Evolutionary conservation across 2,329 filamentous ascomycete species (phyloP).

Genomic region (Intubia oerlemansii): DNA sequence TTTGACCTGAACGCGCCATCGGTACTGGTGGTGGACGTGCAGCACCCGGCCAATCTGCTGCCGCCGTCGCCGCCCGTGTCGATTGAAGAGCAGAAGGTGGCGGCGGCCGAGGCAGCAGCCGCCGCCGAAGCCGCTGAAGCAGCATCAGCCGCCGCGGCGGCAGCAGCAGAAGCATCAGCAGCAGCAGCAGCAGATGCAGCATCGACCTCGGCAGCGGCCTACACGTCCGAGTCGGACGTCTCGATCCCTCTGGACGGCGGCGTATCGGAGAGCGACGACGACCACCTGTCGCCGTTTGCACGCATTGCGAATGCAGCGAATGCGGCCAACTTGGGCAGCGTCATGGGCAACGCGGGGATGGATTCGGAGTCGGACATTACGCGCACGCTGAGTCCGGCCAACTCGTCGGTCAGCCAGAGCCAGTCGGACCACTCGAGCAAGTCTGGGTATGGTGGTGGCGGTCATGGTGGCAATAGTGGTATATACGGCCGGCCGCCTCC

Average conservation of each 20-base stretch:
- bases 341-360: too few species aligned
- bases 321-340: slow-evolving; percentile 18
- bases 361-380: slow-evolving; percentile 40
- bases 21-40: slow-evolving; percentile 65
- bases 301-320: slow-evolving; percentile 51
- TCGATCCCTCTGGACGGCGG: slow-evolving; percentile 34
- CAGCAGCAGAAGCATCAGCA: too few species aligned
- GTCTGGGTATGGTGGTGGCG: too few species aligned
- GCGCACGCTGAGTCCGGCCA: slow-evolving; percentile 44
- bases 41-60: slow-evolving; percentile 59
- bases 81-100: slow-evolving; percentile 42
- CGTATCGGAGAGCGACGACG: slow-evolving; percentile 56
- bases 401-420: too few species aligned
- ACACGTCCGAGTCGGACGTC: slow-evolving; percentile 31
- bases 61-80: slow-evolving; percentile 70
- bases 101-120: slow-evolving; percentile 1
- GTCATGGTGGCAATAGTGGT: too few species aligned
- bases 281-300: slow-evolving; percentile 54
- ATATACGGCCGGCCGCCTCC: too few species aligned
- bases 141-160: slow-evolving; percentile 2
- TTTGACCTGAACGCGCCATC: slow-evolving; percentile 77
- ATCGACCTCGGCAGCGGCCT: too few species aligned
- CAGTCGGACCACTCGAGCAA: too few species aligned
- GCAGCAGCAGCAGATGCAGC: too few species aligned
- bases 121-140: slow-evolving; percentile 17